Base-by-base conservation (phyloP, 306 rosid genomes). In the Datisca glomerata region DNA sequence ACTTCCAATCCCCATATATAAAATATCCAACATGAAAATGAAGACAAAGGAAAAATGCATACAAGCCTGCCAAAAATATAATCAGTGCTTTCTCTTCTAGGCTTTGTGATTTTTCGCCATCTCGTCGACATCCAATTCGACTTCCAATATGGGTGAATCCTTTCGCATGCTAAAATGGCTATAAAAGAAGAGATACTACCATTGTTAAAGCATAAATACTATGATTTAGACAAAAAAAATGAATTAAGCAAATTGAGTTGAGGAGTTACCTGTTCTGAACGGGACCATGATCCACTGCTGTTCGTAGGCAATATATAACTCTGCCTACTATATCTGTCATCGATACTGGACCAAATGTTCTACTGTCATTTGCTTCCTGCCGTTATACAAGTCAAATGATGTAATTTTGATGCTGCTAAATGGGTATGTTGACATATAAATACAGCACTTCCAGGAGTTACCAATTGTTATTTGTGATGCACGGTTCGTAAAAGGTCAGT, bases 271-370 rank as follows among this genome's bases (percentile, higher is more conserved):
- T 80, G 60, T 91, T 91, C 67, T 80, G 76, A 56, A 91, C 74
- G 3, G 85, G 96, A 45, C 96, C 94, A 45, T 91, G 98, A 69
- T 91, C 98, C 58, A 85, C 96, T 4, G 94, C 96, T 18, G 76
- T 73, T 47, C 86, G 72, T 54, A 91, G 58, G 63, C 84, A 80
- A 68, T 91, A 91, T 49, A 91, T 67, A 68, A 71, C 98, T 69
- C 98, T 80, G 57, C 98, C 98, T 23, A 78, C 84, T 36, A 91
- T 75, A 67, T 78, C 65, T 5, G 80, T 70, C 84, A 78, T 78
- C 1, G 79, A 70, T 56, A 91, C 81, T 2, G 98, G 98, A 56
- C 98, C 98, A 57, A 91, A 91, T 18, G 43, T 66, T 40, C 98
- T 76, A 60, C 98, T 91, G 60, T 91, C 98, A 21, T 67, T 54